Conservation (phyloP, 2,329 filamentous ascomycete genomes). For the Penicillium sp. region DNA sequence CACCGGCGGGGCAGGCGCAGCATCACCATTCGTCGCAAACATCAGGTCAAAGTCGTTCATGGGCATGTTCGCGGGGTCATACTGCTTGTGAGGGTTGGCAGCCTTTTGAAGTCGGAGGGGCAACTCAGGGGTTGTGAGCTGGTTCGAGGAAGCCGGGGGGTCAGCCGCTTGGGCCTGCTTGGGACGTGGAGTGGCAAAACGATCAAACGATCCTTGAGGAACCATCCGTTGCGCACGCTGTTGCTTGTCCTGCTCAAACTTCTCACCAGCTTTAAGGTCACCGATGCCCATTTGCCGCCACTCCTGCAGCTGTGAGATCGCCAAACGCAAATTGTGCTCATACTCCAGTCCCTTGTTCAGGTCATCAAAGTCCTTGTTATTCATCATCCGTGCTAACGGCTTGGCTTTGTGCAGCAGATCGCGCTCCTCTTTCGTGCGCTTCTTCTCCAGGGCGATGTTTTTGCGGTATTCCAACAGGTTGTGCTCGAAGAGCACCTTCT, state of each 20-base stretch:
- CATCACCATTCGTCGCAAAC: constrained; percentile 57
- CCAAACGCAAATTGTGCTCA: constrained; percentile 87
- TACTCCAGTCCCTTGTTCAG: constrained; percentile 86
- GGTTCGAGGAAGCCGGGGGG: constrained; percentile 73
- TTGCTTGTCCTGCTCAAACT: constrained; percentile 89
- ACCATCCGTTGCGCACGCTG: constrained; percentile 68
- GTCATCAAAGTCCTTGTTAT: constrained; percentile 84
- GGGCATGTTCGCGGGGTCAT: constrained; percentile 42
- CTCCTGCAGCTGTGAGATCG: constrained; percentile 88
- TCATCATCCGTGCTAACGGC: constrained; percentile 97
- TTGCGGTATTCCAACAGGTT: constrained; percentile 91
- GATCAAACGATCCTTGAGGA: constrained; percentile 82
- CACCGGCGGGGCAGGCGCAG: constrained; percentile 45
- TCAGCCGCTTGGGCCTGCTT: constrained; percentile 73
- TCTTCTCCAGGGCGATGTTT: constrained; percentile 89
- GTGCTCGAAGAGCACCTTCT: constrained; percentile 97
- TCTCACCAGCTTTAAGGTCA: constrained; percentile 83
- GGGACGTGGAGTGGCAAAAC: constrained; percentile 75
- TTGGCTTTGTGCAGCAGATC: constrained; percentile 93
- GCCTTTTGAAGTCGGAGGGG: constrained; percentile 64
- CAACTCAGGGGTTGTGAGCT: constrained; percentile 79
- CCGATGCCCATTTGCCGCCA: constrained; percentile 87
- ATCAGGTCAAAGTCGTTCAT: constrained; percentile 61
- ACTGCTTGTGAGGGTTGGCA: constrained; percentile 36
- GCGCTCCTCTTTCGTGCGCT: constrained; percentile 91